phyloP scores from a whole-genome alignment of 1,284 basidiomycete species.

The Polyporus tsugae region DNA sequence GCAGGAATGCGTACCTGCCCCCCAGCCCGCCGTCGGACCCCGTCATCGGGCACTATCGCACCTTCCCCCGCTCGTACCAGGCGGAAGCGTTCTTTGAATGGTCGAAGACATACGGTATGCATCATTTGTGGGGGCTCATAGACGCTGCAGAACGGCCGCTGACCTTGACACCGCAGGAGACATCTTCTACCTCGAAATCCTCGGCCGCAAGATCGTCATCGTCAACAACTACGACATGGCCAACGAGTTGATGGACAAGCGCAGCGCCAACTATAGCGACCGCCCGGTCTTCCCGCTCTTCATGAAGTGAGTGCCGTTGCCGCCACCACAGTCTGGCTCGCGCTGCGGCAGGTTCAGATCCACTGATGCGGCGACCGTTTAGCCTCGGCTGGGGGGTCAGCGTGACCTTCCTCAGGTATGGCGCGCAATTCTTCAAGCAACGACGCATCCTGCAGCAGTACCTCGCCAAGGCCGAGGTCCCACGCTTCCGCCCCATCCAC shows the following conservation, averaged over 20 bases:
- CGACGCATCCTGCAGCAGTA: constrained; percentile 38
- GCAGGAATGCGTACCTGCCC: constrained; percentile 24
- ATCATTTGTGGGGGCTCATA: too few species aligned
- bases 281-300: constrained; percentile 42
- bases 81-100: constrained; percentile 29
- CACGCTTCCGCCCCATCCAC: constrained; percentile 34
- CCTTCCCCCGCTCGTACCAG: constrained; percentile 30
- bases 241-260: constrained; percentile 49
- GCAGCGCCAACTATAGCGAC: constrained; percentile 47
- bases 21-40: constrained; percentile 35
- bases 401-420: constrained; percentile 33
- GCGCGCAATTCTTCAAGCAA: constrained; percentile 38
- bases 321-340: constrained; percentile 22
- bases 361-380: neutral
- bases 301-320: constrained; percentile 26
- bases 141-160: neutral
- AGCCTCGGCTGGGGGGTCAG: constrained; percentile 33
- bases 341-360: neutral
- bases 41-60: constrained; percentile 34
- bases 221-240: constrained; percentile 45
- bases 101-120: constrained; percentile 32
- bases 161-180: constrained; percentile 31
- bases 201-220: constrained; percentile 46
- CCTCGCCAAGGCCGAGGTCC: constrained; percentile 32
- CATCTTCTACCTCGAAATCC: constrained; percentile 44